These are phyloP conservation scores for Odontarrhena argentea DNA, from an alignment of 345 rosid species.

Conservation along the genomic window DNA sequence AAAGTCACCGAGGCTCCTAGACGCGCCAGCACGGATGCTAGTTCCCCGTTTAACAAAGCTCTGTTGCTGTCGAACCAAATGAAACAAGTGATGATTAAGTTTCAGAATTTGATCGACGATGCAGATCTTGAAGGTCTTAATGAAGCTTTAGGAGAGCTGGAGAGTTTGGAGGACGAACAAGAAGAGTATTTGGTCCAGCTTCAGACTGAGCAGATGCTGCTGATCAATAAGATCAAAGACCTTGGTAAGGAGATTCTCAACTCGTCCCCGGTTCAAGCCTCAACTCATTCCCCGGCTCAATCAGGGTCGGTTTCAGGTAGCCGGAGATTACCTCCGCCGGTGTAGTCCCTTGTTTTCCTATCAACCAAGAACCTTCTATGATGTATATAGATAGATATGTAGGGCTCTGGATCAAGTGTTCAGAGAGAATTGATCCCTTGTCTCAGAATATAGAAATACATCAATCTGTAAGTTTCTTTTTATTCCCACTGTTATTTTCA, in stretches of 20 bases:
- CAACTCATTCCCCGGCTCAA: constrained; percentile 27
- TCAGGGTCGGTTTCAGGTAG: constrained; percentile 38
- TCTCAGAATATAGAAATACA: constrained; percentile 29
- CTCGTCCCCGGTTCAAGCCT: constrained; percentile 51
- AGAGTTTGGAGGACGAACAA: constrained; percentile 70
- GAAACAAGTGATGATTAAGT: constrained; percentile 64
- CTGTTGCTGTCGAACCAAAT: constrained; percentile 48
- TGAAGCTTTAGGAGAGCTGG: constrained; percentile 66
- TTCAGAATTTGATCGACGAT: constrained; percentile 65
- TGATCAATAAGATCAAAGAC: constrained; percentile 81
- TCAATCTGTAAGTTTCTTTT: constrained; percentile 20
- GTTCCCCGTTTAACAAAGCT: constrained; percentile 64
- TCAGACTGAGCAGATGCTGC: constrained; percentile 81
- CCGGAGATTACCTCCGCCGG: constrained; percentile 48
- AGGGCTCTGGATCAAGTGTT: constrained; percentile 25
- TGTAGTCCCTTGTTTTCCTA: constrained; percentile 26
- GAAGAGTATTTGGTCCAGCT: constrained; percentile 82
- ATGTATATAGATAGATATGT: constrained; percentile 42
- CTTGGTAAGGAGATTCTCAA: constrained; percentile 78
- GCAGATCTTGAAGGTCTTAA: constrained; percentile 62
- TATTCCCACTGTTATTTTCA: constrained; percentile 24
- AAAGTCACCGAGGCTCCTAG: constrained; percentile 61
- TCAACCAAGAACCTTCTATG: constrained; percentile 30
- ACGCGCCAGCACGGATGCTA: constrained; percentile 55
- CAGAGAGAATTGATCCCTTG: constrained; percentile 26